These are phyloP conservation scores for Colletotrichum salicis DNA, from an alignment of 2,329 filamentous ascomycete species.

Conservation along the genomic window DNA sequence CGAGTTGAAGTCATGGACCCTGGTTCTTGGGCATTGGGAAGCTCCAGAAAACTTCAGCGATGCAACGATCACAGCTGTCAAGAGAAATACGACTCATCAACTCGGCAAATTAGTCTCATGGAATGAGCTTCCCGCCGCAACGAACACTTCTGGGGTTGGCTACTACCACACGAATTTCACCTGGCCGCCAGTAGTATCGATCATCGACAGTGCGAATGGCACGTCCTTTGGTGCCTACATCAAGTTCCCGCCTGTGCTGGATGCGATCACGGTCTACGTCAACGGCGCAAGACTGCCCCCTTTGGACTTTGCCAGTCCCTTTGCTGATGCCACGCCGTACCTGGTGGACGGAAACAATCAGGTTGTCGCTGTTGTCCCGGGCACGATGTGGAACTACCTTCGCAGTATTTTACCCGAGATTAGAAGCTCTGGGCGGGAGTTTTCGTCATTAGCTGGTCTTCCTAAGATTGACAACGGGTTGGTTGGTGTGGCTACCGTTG, in stretches of 20 bases:
- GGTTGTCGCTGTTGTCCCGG: conserved; percentile 7
- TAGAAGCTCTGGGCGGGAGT: neutral
- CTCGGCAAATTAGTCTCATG: conserved; percentile 8
- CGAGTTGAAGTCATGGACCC: conserved; percentile 10
- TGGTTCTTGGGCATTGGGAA: conserved; percentile 27
- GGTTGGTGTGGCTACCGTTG: conserved; percentile 12
- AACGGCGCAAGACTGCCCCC: neutral
- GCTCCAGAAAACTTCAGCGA: conserved; percentile 18
- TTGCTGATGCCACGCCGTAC: conserved; percentile 9
- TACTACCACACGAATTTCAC: conserved; percentile 22
- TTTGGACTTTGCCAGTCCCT: neutral
- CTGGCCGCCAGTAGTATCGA: neutral
- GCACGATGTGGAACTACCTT: conserved; percentile 31
- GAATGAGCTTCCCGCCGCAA: conserved; percentile 10
- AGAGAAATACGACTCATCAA: conserved; percentile 24
- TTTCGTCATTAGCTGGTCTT: neutral
- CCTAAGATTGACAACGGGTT: conserved; percentile 23
- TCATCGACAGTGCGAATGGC: neutral
- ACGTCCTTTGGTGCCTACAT: conserved; percentile 14
- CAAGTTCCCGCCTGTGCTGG: neutral
- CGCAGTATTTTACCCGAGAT: neutral
- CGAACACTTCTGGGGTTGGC: conserved; percentile 25
- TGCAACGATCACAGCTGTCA: neutral
- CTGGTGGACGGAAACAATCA: conserved; percentile 19
- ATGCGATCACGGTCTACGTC: conserved; percentile 6